Evolutionary conservation across 2,329 filamentous ascomycete species (phyloP).

Genomic region (Pseudocercospora eumusae): DNA sequence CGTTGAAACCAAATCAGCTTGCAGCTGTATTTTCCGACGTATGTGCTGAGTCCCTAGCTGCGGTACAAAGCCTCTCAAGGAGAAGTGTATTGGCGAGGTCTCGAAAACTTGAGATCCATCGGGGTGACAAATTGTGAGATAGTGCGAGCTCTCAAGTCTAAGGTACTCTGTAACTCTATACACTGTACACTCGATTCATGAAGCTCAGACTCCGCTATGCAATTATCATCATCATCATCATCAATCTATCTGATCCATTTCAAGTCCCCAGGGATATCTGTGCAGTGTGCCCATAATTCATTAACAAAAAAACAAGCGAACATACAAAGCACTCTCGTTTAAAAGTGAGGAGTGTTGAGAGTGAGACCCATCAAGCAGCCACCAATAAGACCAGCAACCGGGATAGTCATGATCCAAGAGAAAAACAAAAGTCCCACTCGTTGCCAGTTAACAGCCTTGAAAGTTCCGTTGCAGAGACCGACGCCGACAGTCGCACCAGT

Average conservation of each 20-base stretch:
- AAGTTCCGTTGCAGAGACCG: constrained; percentile 59
- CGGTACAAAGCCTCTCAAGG: no score
- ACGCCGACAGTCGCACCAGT: constrained; percentile 62
- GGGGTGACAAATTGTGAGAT: no score
- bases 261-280: constrained; percentile 5
- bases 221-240: background rate
- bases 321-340: background rate
- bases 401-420: constrained; percentile 61
- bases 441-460: constrained; percentile 61
- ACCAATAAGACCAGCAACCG: constrained; percentile 47
- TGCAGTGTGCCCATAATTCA: background rate
- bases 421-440: constrained; percentile 62
- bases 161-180: background rate
- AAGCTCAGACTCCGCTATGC: background rate
- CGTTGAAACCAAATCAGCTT: no score
- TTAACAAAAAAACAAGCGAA: background rate
- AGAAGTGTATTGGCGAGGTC: no score
- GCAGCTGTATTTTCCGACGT: no score
- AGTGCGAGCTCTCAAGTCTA: no score
- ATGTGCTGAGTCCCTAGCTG: no score
- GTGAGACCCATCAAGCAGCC: constrained; percentile 61
- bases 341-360: constrained; percentile 18
- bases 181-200: background rate
- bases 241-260: constrained; percentile 2
- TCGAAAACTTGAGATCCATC: no score